Evolutionary conservation across 805 yeast species (phyloP).

Genomic region (Candida anglica): DNA sequence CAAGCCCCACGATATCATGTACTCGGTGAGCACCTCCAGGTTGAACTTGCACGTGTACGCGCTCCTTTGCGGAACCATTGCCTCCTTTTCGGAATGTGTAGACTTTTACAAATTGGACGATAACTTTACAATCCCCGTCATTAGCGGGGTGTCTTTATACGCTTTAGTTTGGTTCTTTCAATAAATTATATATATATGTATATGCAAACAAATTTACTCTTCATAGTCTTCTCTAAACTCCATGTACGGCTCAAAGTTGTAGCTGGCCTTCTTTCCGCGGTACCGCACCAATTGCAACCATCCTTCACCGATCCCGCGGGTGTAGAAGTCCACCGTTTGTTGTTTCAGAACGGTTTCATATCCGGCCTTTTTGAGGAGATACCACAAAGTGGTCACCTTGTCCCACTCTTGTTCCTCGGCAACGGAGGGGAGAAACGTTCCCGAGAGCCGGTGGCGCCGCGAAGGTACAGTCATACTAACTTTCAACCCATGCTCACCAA

Average conservation of each 20-base stretch:
- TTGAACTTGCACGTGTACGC: constrained; percentile 54
- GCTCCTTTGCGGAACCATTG: constrained; percentile 69
- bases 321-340: constrained; percentile 20
- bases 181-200: no score
- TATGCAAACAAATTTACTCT: no score
- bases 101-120: constrained; percentile 83
- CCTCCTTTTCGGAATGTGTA: constrained; percentile 82
- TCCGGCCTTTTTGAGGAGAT: constrained; percentile 76
- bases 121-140: constrained; percentile 88
- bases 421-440: constrained; percentile 89
- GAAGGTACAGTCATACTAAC: constrained; percentile 29
- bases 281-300: constrained; percentile 31
- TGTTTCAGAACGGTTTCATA: constrained; percentile 10
- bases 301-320: constrained; percentile 25
- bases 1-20: constrained; percentile 54
- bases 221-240: constrained; percentile 23
- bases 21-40: constrained; percentile 58
- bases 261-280: constrained; percentile 32
- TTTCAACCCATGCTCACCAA: constrained; percentile 81
- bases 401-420: constrained; percentile 86
- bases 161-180: no score
- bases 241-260: no score
- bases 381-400: constrained; percentile 62
- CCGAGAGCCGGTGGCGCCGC: no score
- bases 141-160: no score